These are phyloP conservation scores for Mitragyna speciosa DNA, from an alignment of 257 asterid genomes.

Conservation along the genomic window DNA sequence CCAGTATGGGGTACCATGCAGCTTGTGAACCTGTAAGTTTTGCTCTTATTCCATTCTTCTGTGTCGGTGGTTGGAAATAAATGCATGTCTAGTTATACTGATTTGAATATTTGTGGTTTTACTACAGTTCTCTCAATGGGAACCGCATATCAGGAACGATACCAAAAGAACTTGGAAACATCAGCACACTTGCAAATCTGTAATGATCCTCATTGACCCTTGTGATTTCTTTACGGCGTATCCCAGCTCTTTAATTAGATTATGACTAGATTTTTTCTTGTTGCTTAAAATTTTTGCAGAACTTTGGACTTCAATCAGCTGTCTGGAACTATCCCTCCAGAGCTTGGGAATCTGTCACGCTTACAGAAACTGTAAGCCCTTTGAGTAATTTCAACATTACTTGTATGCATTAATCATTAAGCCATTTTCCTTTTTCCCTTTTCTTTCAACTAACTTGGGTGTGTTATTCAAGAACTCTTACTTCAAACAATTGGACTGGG, in stretches of 20 bases:
- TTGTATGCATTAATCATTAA: not conserved
- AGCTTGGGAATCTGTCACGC: slow-evolving; percentile 50
- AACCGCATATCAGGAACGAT: slow-evolving; percentile 59
- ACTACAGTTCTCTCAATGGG: slow-evolving; percentile 55
- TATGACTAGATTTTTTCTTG: not conserved
- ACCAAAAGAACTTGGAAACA: slow-evolving; percentile 56
- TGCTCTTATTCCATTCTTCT: not conserved
- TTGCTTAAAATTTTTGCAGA: slow-evolving; percentile 24
- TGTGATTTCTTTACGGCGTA: not conserved
- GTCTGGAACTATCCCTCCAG: slow-evolving; percentile 65
- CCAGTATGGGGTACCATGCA: slow-evolving; percentile 60
- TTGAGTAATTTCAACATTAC: not conserved
- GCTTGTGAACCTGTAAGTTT: slow-evolving; percentile 43
- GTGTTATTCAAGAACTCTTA: slow-evolving; percentile 35
- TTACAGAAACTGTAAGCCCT: slow-evolving; percentile 50
- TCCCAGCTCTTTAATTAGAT: not conserved
- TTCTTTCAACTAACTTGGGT: not conserved
- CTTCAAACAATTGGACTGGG: slow-evolving; percentile 67
- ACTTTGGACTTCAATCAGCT: slow-evolving; percentile 56
- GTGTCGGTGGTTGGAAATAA: not conserved
- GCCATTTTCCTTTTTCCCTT: not conserved
- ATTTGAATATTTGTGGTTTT: not conserved
- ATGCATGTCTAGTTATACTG: not conserved
- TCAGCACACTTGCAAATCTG: slow-evolving; percentile 43
- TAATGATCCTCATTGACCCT: not conserved